phyloP scores from a whole-genome alignment of 345 rosid species.

The Lepidium sativum region DNA sequence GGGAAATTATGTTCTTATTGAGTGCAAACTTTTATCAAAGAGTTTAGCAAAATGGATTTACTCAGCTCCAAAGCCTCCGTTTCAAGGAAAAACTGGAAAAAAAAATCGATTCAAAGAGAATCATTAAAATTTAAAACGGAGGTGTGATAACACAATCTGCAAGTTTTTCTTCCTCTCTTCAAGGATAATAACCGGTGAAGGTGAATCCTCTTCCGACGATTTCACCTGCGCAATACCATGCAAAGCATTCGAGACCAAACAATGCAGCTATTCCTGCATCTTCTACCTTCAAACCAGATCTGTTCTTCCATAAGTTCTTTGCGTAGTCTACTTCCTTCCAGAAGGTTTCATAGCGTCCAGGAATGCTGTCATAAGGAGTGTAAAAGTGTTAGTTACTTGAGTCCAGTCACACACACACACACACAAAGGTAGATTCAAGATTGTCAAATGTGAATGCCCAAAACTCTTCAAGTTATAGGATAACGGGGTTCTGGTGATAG shows the following conservation, averaged over 20 bases:
- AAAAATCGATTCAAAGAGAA: constrained; percentile 12
- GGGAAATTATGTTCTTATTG: constrained; percentile 11
- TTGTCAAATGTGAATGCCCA: background rate
- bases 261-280: constrained; percentile 71
- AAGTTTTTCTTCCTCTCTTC: constrained; percentile 27
- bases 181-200: constrained; percentile 75
- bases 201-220: constrained; percentile 83
- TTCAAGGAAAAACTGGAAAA: constrained; percentile 13
- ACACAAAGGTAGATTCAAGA: background rate
- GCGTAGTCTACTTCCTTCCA: constrained; percentile 65
- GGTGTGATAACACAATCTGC: constrained; percentile 21
- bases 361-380: constrained; percentile 41
- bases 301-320: constrained; percentile 63
- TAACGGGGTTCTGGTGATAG: background rate
- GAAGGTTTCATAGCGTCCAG: constrained; percentile 53
- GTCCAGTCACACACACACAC: background rate
- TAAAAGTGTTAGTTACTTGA: background rate
- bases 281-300: constrained; percentile 66
- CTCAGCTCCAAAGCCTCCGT: constrained; percentile 23
- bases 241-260: constrained; percentile 86
- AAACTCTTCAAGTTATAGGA: background rate
- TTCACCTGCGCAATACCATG: constrained; percentile 88
- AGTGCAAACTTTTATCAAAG: constrained; percentile 15
- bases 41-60: constrained; percentile 21
- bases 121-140: constrained; percentile 15